These are phyloP conservation scores for Ogataea polymorpha DNA, from an alignment of 805 yeast genomes.

Conservation along the genomic window DNA sequence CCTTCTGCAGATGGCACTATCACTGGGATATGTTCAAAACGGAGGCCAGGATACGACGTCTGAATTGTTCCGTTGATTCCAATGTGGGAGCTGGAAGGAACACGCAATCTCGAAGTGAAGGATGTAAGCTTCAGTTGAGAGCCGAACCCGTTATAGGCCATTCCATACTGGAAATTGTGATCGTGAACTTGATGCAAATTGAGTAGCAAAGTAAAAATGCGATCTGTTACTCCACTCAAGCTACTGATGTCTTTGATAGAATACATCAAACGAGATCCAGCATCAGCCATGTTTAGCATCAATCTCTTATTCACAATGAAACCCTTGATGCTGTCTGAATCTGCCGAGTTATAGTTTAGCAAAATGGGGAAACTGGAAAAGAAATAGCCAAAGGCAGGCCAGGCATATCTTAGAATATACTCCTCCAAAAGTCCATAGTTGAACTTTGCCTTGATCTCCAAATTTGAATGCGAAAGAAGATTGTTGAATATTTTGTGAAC, in stretches of 20 bases:
- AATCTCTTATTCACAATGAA: constrained; percentile 88
- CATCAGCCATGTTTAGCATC: constrained; percentile 89
- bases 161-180: constrained; percentile 47
- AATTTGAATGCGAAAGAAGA: constrained; percentile 37
- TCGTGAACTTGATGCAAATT: constrained; percentile 82
- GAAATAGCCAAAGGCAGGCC: constrained; percentile 94
- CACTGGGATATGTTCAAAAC: constrained; percentile 80
- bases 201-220: constrained; percentile 74
- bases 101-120: constrained; percentile 29
- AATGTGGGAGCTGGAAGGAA: constrained; percentile 18
- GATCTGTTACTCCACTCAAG: constrained; percentile 84
- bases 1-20: constrained; percentile 71
- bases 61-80: constrained; percentile 81
- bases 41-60: constrained; percentile 68
- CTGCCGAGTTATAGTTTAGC: constrained; percentile 41
- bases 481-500: constrained; percentile 55
- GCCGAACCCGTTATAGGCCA: constrained; percentile 30
- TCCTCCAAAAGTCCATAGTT: constrained; percentile 76
- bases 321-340: constrained; percentile 71
- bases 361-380: constrained; percentile 89
- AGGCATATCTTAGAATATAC: constrained; percentile 81
- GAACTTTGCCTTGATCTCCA: constrained; percentile 55
- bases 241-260: constrained; percentile 91
- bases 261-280: constrained; percentile 92
- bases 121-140: constrained; percentile 29